These are phyloP conservation scores for Suillus subaureus DNA, from an alignment of 768 basidiomycete genomes.

Conservation along the genomic window DNA sequence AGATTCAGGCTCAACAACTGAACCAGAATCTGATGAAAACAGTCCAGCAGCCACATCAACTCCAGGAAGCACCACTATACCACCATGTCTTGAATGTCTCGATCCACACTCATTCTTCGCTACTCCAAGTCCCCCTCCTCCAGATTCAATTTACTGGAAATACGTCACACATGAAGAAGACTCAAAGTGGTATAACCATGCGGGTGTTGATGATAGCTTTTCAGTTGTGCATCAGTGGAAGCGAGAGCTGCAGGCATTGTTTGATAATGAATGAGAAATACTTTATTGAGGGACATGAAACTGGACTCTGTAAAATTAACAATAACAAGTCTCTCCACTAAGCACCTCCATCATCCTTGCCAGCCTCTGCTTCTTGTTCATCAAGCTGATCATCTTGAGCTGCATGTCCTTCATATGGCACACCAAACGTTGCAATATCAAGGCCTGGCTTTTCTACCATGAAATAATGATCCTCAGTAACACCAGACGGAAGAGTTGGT, in stretches of 20 bases:
- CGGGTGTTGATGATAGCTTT: neutral
- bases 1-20: no score
- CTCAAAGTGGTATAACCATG: neutral
- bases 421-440: no score
- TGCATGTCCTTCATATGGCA: no score
- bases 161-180: neutral
- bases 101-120: neutral
- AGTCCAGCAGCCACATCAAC: no score
- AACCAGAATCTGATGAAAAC: no score
- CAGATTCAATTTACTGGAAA: constrained; percentile 6
- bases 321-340: no score
- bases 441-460: neutral
- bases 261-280: neutral
- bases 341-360: no score
- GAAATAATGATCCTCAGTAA: neutral
- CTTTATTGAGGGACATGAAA: no score
- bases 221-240: neutral
- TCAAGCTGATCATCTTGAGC: no score
- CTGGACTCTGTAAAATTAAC: no score
- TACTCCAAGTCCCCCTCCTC: constrained; percentile 3
- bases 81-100: neutral
- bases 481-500: neutral
- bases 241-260: neutral
- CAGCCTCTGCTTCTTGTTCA: no score
- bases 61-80: no score